Evolutionary conservation across 257 asterid species (phyloP), one percentile per base, ranked within the genome.

Genomic region (Ilex aquifolium): DNA sequence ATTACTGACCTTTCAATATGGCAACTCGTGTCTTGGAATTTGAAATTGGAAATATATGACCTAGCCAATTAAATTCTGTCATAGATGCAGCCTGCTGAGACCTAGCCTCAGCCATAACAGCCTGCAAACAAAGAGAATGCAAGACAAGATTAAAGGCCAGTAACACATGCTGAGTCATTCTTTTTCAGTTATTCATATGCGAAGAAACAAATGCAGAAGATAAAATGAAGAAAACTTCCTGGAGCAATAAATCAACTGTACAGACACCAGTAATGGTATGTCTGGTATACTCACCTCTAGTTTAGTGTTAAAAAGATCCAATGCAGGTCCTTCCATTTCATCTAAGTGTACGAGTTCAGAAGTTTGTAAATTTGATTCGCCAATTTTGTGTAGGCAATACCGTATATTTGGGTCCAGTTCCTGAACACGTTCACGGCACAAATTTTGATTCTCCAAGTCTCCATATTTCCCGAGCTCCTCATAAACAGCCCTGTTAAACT

Each of bases 391-490:
- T 75, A 87, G 76, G 78, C 97, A 90, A 82, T 85, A 90, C 67
- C 87, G 76, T 57, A 90, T 84, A 62, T 88, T 90, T 66, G 96
- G 96, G 80, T 90, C 95, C 74, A 93, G 88, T 74, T 90, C 96
- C 81, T 84, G 96, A 72, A 90, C 99, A 63, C 95, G 83, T 77
- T 85, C 96, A 65, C 91, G 86, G 88, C 99, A 90, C 74, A 93
- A 77, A 54, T 83, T 84, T 76, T 88, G 96, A 72, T 82, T 90
- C 69, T 93, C 97, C 68, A 84, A 75, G 74, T 90, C 99, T 66
- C 99, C 99, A 70, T 90, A 93, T 69, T 93, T 93, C 30, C 96
- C 97, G 69, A 93, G 97, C 67, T 93, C 96, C 83, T 90, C 99
- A 80, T 90, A 93, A 72, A 93, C 97, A 73, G 96, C 96, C 83